These are phyloP conservation scores for Karstenula rhodostoma DNA, from an alignment of 2,329 filamentous ascomycete species.

Conservation along the genomic window DNA sequence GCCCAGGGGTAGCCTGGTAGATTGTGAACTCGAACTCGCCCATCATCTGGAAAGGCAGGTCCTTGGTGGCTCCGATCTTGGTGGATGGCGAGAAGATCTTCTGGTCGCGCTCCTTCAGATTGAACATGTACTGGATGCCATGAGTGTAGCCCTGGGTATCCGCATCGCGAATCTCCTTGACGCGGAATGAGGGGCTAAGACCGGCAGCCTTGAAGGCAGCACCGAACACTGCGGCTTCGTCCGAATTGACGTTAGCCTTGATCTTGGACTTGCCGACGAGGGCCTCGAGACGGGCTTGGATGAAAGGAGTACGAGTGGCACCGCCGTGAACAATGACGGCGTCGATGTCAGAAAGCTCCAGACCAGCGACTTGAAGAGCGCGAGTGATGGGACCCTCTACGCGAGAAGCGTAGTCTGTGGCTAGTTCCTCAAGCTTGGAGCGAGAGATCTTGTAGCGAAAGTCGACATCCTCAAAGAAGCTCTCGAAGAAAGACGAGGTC, in stretches of 20 bases:
- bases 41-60: slow-evolving; percentile 82
- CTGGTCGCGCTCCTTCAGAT: slow-evolving; percentile 76
- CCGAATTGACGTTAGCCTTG: slow-evolving; percentile 92
- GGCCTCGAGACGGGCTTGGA: slow-evolving; percentile 86
- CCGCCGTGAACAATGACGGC: slow-evolving; percentile 95
- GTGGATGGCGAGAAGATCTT: slow-evolving; percentile 84
- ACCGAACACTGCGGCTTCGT: slow-evolving; percentile 95
- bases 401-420: slow-evolving; percentile 71
- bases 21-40: slow-evolving; percentile 83
- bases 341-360: slow-evolving; percentile 79
- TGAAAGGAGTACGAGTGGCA: slow-evolving; percentile 88
- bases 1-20: slow-evolving; percentile 72
- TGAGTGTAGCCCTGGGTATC: slow-evolving; percentile 79
- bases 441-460: slow-evolving; percentile 91
- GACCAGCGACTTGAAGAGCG: slow-evolving; percentile 75
- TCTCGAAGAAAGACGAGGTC: slow-evolving; percentile 82
- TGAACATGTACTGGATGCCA: slow-evolving; percentile 77
- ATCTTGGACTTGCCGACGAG: slow-evolving; percentile 80
- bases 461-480: slow-evolving; percentile 88
- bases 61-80: slow-evolving; percentile 79
- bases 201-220: slow-evolving; percentile 93
- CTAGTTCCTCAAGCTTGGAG: slow-evolving; percentile 80
- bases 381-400: slow-evolving; percentile 74
- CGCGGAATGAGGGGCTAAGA: slow-evolving; percentile 92
- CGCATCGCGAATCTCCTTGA: slow-evolving; percentile 91